Conservation (phyloP, 139 green algal species). For the Eudorina sp. region DNA sequence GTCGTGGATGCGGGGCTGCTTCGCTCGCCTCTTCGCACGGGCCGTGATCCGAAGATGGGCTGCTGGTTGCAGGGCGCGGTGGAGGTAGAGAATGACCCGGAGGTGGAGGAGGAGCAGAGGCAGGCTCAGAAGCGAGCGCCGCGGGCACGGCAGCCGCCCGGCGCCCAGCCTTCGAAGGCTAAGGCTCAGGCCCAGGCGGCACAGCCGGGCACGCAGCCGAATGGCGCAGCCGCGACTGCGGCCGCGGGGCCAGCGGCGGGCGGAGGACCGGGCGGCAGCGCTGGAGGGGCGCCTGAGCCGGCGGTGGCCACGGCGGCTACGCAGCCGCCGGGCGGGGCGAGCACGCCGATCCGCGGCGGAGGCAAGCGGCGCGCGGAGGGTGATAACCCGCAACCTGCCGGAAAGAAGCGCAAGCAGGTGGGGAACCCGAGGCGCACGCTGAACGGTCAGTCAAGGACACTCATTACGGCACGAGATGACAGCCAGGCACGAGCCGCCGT, state of each 20-base stretch:
- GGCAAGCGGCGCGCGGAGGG: not conserved
- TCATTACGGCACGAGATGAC: too few relatives aligned
- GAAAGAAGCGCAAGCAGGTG: slow-evolving; percentile 33
- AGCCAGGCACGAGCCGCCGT: too few relatives aligned
- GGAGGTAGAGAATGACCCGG: not conserved
- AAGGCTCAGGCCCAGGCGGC: not conserved
- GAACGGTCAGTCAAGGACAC: too few relatives aligned
- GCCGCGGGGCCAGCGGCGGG: not conserved
- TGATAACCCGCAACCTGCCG: not conserved
- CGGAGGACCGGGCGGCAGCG: not conserved
- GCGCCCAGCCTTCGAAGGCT: not conserved
- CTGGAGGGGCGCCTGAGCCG: not conserved
- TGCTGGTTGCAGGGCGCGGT: not conserved
- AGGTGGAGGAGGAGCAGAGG: not conserved
- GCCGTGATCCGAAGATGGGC: too few relatives aligned
- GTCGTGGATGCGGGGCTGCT: too few relatives aligned
- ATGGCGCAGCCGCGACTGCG: not conserved
- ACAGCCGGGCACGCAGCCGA: not conserved
- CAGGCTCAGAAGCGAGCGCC: not conserved
- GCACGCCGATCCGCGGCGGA: not conserved
- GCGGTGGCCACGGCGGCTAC: not conserved
- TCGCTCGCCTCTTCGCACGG: too few relatives aligned
- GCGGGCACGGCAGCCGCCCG: not conserved
- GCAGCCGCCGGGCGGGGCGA: not conserved
- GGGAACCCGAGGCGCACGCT: too few relatives aligned